Conservation (phyloP, 768 basidiomycete genomes). For the Boletus sensibilis region DNA sequence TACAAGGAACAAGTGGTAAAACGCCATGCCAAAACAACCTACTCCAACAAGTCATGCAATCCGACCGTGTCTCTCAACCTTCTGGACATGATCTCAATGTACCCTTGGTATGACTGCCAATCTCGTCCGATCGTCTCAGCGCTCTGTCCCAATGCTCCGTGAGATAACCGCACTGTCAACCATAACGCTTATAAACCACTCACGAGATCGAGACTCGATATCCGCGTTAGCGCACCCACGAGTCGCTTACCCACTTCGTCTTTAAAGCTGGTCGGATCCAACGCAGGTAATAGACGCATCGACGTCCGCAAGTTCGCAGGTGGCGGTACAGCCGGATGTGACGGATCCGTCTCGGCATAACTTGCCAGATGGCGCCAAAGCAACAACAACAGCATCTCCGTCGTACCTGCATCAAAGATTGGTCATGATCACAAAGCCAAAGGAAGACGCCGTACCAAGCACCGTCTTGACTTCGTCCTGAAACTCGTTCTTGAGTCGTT, state of each 20-base stretch:
- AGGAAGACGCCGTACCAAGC: slow-evolving; percentile 43
- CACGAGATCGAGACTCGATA: slow-evolving; percentile 54
- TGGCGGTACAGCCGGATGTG: slow-evolving; percentile 4
- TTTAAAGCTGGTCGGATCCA: slow-evolving; percentile 59
- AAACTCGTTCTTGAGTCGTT: slow-evolving; percentile 40
- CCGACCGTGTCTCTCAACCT: slow-evolving; percentile 65
- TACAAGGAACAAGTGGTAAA: background rate
- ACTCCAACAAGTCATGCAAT: slow-evolving; percentile 42
- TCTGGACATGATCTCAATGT: slow-evolving; percentile 74
- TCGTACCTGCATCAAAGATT: slow-evolving; percentile 43
- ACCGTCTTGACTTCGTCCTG: slow-evolving; percentile 51
- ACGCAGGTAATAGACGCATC: slow-evolving; percentile 55
- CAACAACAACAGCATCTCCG: slow-evolving; percentile 78
- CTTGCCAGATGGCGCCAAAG: slow-evolving; percentile 78
- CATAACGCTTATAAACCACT: slow-evolving; percentile 13
- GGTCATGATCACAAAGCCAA: no score
- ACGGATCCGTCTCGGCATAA: slow-evolving; percentile 45
- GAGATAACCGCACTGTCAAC: slow-evolving; percentile 6
- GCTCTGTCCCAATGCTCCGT: slow-evolving; percentile 32
- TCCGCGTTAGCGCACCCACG: slow-evolving; percentile 50
- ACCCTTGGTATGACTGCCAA: slow-evolving; percentile 64
- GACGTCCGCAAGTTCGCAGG: slow-evolving; percentile 41
- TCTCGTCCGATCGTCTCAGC: slow-evolving; percentile 47
- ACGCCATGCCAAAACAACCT: background rate
- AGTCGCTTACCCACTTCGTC: slow-evolving; percentile 56